Conservation (phyloP, 2,329 filamentous ascomycete genomes). For the Dendrostoma leiphaemia region DNA sequence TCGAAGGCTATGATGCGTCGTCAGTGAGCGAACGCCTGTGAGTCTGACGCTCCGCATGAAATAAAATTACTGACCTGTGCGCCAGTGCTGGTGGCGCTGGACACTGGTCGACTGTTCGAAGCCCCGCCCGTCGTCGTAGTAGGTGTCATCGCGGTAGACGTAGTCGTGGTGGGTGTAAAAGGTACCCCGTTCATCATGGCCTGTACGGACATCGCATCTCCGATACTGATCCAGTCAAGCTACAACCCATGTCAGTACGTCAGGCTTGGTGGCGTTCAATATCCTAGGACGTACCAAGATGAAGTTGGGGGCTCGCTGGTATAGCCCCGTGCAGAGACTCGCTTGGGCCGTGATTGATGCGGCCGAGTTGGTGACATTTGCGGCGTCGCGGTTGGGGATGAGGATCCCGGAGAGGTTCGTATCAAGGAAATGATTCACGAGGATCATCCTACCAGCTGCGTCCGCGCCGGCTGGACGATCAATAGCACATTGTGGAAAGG, state of each 20-base stretch:
- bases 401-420: slow-evolving; percentile 31
- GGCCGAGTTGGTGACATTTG: slow-evolving; percentile 45
- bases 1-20: background rate
- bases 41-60: background rate
- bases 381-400: slow-evolving; percentile 27
- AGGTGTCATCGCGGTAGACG: background rate
- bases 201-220: slow-evolving; percentile 15
- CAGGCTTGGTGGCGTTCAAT: too few species aligned
- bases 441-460: slow-evolving; percentile 40
- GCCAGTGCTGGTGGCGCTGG: background rate
- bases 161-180: background rate
- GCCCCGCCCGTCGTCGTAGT: background rate
- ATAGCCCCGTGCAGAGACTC: slow-evolving; percentile 29
- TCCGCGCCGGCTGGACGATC: slow-evolving; percentile 54
- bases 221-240: slow-evolving; percentile 16
- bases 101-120: background rate
- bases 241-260: background rate
- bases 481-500: slow-evolving; percentile 63
- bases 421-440: slow-evolving; percentile 66
- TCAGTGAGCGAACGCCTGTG: background rate
- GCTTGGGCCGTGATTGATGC: slow-evolving; percentile 43
- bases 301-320: slow-evolving; percentile 34
- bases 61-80: background rate
- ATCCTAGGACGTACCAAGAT: slow-evolving; percentile 29
- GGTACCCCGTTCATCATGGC: slow-evolving; percentile 12